phyloP scores from a whole-genome alignment of 2,329 filamentous ascomycete genomes.

The Phyllosticta citrichinensis region DNA sequence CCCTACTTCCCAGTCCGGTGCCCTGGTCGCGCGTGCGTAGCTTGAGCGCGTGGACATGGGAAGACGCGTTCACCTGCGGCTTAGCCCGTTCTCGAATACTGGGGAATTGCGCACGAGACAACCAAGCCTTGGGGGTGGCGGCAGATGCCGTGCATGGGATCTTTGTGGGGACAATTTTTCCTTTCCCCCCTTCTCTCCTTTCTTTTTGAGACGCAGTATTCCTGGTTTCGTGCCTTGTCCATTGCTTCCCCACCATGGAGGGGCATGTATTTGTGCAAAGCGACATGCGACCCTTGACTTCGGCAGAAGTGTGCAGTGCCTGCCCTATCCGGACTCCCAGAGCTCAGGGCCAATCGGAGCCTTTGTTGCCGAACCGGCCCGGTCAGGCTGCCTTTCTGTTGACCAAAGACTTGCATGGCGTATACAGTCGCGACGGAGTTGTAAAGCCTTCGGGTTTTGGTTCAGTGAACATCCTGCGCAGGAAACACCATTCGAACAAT shows the following conservation, averaged over 20 bases:
- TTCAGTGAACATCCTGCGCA: neutral
- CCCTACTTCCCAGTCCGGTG: neutral
- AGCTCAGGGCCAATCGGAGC: neutral
- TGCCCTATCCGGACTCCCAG: neutral
- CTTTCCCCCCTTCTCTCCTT: no score
- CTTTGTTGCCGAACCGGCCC: neutral
- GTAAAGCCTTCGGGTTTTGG: neutral
- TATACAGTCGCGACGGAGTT: neutral
- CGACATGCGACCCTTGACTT: neutral
- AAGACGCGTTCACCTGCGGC: neutral
- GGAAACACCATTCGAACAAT: neutral
- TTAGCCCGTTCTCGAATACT: neutral
- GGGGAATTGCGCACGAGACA: neutral
- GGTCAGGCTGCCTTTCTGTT: neutral
- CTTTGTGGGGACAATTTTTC: neutral
- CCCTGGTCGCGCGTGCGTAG: neutral
- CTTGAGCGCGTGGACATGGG: neutral
- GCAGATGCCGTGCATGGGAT: neutral
- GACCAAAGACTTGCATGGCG: neutral
- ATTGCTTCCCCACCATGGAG: neutral
- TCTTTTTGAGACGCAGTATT: neutral
- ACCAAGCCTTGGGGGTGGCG: neutral
- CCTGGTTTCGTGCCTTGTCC: no score
- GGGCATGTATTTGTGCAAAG: neutral
- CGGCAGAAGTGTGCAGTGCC: neutral